Base-by-base conservation (phyloP, 139 green algal genomes). In the Coelastrella sp. region DNA sequence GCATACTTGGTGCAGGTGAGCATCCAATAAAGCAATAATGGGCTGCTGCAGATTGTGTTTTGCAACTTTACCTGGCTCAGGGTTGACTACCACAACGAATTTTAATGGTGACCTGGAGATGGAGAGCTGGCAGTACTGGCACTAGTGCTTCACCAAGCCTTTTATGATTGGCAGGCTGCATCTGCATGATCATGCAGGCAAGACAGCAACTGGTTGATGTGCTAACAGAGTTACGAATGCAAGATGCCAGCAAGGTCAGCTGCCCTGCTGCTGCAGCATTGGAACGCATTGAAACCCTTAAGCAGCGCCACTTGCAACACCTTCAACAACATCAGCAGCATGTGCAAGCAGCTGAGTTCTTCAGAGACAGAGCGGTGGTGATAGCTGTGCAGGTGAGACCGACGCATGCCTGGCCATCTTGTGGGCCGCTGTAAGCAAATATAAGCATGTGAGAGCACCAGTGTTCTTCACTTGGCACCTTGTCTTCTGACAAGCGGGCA, bases 341-440 rank as follows among this genome's bases (percentile, higher is more conserved):
- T 25, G 2, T 79, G 41, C 71, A 19, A 19, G 71, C 41, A 35
- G 41, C 71, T 63, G 32, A 35, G 2, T 32, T 79, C 3, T 79
- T 79, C 71, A 60, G 62, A 7, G 40, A 79, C 4, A 35, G n/a
- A 3, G 5, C 71, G 40, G 71, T 79, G 9, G 71, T 50, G 23
- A 30, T n/a, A 45, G 71, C 71, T 60, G 43, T 57, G 9, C 71
- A 63, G 41, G 71, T 79, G 48, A 35, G 43, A n/a, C n/a, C n/a
- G n/a, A n/a, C n/a, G n/a, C n/a, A n/a, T n/a, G n/a, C n/a, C n/a
- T n/a, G n/a, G n/a, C n/a, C n/a, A n/a, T n/a, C n/a, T n/a, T n/a
- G n/a, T n/a, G n/a, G n/a, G n/a, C n/a, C n/a, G n/a, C n/a, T n/a
- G n/a, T n/a, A n/a, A n/a, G n/a, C n/a, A n/a, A n/a, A n/a, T n/a